Conservation (phyloP, 352 stramenopile species). For the Phytopythium kandeliae region DNA sequence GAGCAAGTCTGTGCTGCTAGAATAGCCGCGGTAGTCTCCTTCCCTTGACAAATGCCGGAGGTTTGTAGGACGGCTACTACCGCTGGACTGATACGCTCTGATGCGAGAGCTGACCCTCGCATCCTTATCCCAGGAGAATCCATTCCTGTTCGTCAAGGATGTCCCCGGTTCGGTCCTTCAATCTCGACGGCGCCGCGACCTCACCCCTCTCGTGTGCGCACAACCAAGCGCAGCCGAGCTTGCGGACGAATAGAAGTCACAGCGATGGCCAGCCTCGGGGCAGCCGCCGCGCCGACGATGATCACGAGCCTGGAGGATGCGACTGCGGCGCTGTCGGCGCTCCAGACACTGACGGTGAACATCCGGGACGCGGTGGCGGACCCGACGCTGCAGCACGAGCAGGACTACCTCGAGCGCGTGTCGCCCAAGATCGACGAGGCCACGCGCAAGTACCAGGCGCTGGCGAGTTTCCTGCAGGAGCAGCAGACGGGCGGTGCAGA, state of each 20-base stretch:
- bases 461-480: conserved; percentile 56
- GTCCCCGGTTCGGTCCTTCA: too few relatives aligned
- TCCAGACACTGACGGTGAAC: conserved; percentile 28
- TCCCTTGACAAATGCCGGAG: too few relatives aligned
- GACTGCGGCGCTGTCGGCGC: conserved; percentile 20
- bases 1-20: too few relatives aligned
- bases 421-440: conserved; percentile 49
- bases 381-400: conserved; percentile 36
- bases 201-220: too few relatives aligned
- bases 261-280: neutral
- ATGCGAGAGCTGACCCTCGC: too few relatives aligned
- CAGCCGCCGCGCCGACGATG: conserved; percentile 7
- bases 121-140: too few relatives aligned
- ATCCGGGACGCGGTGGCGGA: conserved; percentile 32
- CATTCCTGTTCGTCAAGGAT: too few relatives aligned
- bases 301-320: conserved; percentile 48
- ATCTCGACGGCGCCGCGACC: too few relatives aligned
- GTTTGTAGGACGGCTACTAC: too few relatives aligned
- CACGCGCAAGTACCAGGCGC: conserved; percentile 49
- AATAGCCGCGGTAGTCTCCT: too few relatives aligned
- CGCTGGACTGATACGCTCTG: too few relatives aligned
- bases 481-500: conserved; percentile 33
- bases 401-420: conserved; percentile 45
- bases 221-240: neutral
- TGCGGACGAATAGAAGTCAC: too few relatives aligned